phyloP scores from a whole-genome alignment of 495 filamentous ascomycete genomes.

The Aspergillus baeticus region DNA sequence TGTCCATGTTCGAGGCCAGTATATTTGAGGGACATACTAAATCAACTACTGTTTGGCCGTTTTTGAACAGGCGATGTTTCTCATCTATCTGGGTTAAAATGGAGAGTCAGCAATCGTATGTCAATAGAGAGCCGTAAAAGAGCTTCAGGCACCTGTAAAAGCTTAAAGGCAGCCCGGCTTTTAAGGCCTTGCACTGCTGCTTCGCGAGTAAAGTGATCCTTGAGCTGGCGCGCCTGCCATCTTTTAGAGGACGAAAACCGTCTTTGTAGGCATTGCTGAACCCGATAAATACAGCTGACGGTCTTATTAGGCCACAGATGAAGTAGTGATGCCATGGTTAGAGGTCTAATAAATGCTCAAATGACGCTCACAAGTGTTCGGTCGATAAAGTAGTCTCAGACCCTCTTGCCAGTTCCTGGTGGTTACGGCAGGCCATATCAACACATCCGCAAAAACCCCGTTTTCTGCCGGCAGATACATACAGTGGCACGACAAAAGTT shows the following conservation, averaged over 20 bases:
- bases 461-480: too few species aligned
- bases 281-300: conserved; percentile 8
- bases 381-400: too few species aligned
- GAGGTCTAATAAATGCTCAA: background rate
- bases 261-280: conserved; percentile 7
- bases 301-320: background rate
- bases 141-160: conserved; percentile 61
- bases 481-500: too few species aligned
- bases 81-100: conserved; percentile 62
- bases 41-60: conserved; percentile 84
- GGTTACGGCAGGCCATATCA: too few species aligned
- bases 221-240: conserved; percentile 77
- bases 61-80: conserved; percentile 73
- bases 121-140: background rate
- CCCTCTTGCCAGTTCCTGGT: too few species aligned
- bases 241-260: conserved; percentile 65
- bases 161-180: conserved; percentile 89
- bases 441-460: too few species aligned
- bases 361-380: background rate
- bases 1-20: background rate
- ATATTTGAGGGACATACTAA: conserved; percentile 49
- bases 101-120: too few species aligned
- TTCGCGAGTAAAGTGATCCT: conserved; percentile 65
- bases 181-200: conserved; percentile 77
- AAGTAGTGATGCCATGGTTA: conserved; percentile 4